Conservation (phyloP, 208 protist genomes). For the Crithidia fasciculata region DNA sequence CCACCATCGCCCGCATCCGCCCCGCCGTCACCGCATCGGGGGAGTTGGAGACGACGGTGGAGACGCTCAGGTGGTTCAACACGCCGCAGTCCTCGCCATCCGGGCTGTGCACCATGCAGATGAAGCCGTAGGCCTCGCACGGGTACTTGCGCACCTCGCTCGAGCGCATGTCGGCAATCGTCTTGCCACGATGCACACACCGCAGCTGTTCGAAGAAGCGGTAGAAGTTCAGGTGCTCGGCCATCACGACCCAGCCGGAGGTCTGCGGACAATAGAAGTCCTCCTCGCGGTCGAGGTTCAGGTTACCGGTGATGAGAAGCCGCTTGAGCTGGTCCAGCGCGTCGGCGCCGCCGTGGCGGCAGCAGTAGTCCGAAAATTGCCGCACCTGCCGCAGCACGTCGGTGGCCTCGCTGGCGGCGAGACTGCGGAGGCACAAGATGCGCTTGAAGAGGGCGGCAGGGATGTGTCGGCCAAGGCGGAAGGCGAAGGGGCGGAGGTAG, state of each 20-base stretch:
- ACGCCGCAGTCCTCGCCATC: slow-evolving; percentile 99
- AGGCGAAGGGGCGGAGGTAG: slow-evolving; percentile 54
- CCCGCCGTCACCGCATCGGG: slow-evolving; percentile 23
- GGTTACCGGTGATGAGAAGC: slow-evolving; percentile 86
- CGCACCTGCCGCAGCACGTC: slow-evolving; percentile 58
- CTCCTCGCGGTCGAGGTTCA: slow-evolving; percentile 85
- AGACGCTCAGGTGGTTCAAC: slow-evolving; percentile 98
- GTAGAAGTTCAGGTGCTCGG: slow-evolving; percentile 99
- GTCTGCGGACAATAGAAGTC: slow-evolving; percentile 92
- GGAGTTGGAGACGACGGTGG: slow-evolving; percentile 76
- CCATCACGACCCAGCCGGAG: slow-evolving; percentile 97
- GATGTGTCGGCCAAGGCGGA: slow-evolving; percentile 63
- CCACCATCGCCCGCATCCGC: slow-evolving; percentile 51
- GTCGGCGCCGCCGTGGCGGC: slow-evolving; percentile 42
- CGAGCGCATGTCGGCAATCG: slow-evolving; percentile 98
- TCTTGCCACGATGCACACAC: slow-evolving; percentile 98
- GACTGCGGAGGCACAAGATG: slow-evolving; percentile 40
- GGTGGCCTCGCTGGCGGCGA: slow-evolving; percentile 21
- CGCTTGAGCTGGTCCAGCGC: slow-evolving; percentile 61
- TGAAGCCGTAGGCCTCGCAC: slow-evolving; percentile 99
- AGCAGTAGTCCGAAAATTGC: slow-evolving; percentile 62
- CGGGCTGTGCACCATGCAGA: slow-evolving; percentile 99
- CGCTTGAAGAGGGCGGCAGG: slow-evolving; percentile 58
- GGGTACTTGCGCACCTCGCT: slow-evolving; percentile 98
- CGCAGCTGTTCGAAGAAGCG: slow-evolving; percentile 99